These are phyloP conservation scores for Geotrichum reessii DNA, from an alignment of 1,139 yeast species.

Conservation along the genomic window DNA sequence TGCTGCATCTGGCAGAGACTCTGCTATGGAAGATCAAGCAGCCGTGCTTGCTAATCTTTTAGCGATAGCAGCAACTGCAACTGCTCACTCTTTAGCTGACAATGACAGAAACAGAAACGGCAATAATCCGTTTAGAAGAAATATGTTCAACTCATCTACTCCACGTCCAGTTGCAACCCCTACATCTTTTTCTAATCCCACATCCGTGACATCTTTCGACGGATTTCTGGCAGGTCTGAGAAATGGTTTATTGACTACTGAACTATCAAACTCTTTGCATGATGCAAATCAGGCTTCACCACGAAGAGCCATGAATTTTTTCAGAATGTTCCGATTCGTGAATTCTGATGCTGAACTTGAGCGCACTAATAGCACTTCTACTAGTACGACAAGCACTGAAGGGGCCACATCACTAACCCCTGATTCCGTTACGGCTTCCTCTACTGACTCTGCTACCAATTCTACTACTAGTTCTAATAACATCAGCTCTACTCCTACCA, in stretches of 20 bases:
- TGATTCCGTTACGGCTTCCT: slow-evolving; percentile 9
- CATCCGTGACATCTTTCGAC: slow-evolving; percentile 34
- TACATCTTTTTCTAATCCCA: slow-evolving; percentile 11
- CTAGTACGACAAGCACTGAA: background rate
- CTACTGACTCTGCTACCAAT: slow-evolving; percentile 18
- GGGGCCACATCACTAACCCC: background rate
- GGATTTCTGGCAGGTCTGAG: slow-evolving; percentile 41
- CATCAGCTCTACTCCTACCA: slow-evolving; percentile 7
- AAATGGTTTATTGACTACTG: slow-evolving; percentile 39
- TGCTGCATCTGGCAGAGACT: slow-evolving; percentile 1
- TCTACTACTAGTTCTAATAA: slow-evolving; percentile 14
- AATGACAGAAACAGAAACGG: slow-evolving; percentile 19
- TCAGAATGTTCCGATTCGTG: slow-evolving; percentile 49
- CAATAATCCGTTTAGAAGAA: slow-evolving; percentile 3
- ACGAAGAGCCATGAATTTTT: slow-evolving; percentile 38
- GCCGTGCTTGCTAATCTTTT: slow-evolving; percentile 42
- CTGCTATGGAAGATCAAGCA: slow-evolving; percentile 37
- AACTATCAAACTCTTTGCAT: slow-evolving; percentile 28
- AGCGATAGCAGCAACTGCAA: slow-evolving; percentile 45
- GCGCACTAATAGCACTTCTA: background rate
- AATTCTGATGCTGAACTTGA: background rate
- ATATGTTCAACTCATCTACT: background rate
- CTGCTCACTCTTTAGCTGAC: slow-evolving; percentile 41
- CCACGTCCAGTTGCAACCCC: slow-evolving; percentile 6
- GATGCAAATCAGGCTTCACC: slow-evolving; percentile 18